Conservation (phyloP, 495 filamentous ascomycete genomes). For the Penicilliopsis zonata region DNA sequence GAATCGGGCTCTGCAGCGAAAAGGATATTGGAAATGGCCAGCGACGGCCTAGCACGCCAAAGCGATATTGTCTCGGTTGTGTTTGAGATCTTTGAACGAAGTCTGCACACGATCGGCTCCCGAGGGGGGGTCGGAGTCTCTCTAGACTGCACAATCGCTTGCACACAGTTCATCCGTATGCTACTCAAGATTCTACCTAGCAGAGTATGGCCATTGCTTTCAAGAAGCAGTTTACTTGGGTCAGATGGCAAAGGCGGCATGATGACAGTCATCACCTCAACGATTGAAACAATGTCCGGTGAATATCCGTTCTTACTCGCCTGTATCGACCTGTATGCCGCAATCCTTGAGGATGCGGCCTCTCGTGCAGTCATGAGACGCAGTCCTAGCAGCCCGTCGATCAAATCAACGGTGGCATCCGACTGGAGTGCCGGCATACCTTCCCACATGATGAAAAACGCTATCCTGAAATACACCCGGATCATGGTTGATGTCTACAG, state of each 20-base stretch:
- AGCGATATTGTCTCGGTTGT: slow-evolving; percentile 73
- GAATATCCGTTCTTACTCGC: slow-evolving; percentile 66
- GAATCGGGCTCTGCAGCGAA: slow-evolving; percentile 26
- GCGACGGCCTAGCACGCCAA: slow-evolving; percentile 57
- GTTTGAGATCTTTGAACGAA: slow-evolving; percentile 71
- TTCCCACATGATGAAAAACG: slow-evolving; percentile 60
- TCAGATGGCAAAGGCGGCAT: slow-evolving; percentile 59
- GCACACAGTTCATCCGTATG: slow-evolving; percentile 65
- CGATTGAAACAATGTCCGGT: slow-evolving; percentile 61
- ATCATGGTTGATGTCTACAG: slow-evolving; percentile 71
- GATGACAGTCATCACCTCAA: slow-evolving; percentile 59
- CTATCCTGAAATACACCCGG: slow-evolving; percentile 58
- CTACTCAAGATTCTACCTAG: slow-evolving; percentile 60
- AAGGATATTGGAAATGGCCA: slow-evolving; percentile 55
- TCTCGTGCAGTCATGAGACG: slow-evolving; percentile 59
- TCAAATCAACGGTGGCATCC: slow-evolving; percentile 37
- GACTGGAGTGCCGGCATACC: slow-evolving; percentile 60
- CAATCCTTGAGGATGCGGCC: slow-evolving; percentile 64
- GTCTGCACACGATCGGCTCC: slow-evolving; percentile 50
- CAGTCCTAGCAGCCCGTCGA: slow-evolving; percentile 37
- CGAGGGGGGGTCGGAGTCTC: slow-evolving; percentile 37
- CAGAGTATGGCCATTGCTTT: slow-evolving; percentile 81
- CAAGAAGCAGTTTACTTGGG: slow-evolving; percentile 64
- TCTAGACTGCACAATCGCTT: slow-evolving; percentile 55
- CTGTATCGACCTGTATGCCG: slow-evolving; percentile 60